Evolutionary conservation across 805 yeast species (phyloP), one percentile per base, ranked within the genome.

Genomic region (Zygoascus tannicola): DNA sequence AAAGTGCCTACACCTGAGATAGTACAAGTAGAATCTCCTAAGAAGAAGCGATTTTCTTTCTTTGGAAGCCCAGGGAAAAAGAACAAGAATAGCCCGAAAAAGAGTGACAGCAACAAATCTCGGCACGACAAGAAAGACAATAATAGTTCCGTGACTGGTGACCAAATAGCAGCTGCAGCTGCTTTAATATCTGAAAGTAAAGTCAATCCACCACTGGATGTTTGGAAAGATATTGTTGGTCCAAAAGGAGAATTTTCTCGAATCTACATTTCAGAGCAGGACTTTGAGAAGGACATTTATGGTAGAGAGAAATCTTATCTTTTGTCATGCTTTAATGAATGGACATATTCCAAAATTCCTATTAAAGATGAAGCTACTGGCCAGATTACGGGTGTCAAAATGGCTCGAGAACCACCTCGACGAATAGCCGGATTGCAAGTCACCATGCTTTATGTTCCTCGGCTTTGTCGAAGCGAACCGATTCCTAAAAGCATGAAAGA

Each of bases 291-390:
- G 18, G 71, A 70, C 23, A 67, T 83, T 38, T 74, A 71, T 15
- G 81, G 85, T 15, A 59, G 64, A 39, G 67, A 77, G 0, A 65
- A 67, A 45, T 68, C 67, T 38, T 76, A 76, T 57, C 68, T 70
- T 36, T 56, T 85, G 36, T 75, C 81, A 7, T 73, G 87, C 51
- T 77, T 75, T 59, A 87, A 86, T 56, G 95, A 86, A 58, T 90
- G 97, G 97, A 32, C 47, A 7, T 35, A n/a, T n/a, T 4, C 23
- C 19, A 22, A 44, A 22, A 20, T 38, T 12, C 38, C 42, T 12
- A 30, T 19, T 20, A 33, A 21, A 36, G 40, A 21, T 19, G 38
- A n/a, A 23, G 32, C 20, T 14, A 35, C 30, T 28, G 37, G 44
- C 10, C 28, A 12, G 19, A 28, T 30, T 14, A 20, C 34, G 33